Evolutionary conservation across 1,139 yeast species (phyloP).

Genomic region (Diutina sp.): DNA sequence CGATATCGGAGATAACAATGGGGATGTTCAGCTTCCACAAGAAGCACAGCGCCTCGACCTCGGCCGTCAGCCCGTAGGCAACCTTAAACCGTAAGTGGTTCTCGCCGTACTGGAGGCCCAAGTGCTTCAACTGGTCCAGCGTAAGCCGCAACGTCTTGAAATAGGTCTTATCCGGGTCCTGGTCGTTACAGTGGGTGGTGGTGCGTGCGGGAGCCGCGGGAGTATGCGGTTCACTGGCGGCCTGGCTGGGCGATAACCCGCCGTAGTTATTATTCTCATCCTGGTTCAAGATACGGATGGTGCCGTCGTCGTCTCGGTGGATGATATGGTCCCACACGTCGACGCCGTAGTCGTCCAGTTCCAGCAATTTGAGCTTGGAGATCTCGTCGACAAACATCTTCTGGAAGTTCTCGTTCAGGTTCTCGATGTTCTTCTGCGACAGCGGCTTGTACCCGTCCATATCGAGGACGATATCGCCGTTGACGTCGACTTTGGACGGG

Average conservation of each 20-base stretch:
- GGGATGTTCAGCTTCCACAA: constrained; percentile 83
- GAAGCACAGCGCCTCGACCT: constrained; percentile 59
- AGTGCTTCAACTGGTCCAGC: constrained; percentile 70
- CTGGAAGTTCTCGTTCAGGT: constrained; percentile 58
- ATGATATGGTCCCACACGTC: constrained; percentile 22
- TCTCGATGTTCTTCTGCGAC: constrained; percentile 53
- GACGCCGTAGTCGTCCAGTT: constrained; percentile 13
- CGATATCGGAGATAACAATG: constrained; percentile 92
- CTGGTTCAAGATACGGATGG: constrained; percentile 40
- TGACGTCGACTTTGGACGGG: constrained; percentile 78
- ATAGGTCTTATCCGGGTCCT: constrained; percentile 18
- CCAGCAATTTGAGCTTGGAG: constrained; percentile 12
- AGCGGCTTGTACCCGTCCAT: constrained; percentile 95
- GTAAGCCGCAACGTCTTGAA: constrained; percentile 87
- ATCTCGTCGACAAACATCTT: constrained; percentile 54
- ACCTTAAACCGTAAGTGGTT: constrained; percentile 72
- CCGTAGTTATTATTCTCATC: constrained; percentile 5
- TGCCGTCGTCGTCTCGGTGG: constrained; percentile 56
- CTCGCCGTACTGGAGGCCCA: constrained; percentile 67
- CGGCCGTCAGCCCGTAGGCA: constrained; percentile 61
- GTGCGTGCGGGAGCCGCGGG: constrained; percentile 6
- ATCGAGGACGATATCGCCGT: constrained; percentile 85
- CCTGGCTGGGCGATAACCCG: constrained; percentile 4
- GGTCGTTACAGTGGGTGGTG: constrained; percentile 10
- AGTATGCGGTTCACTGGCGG: neutral